These are phyloP conservation scores for Xylariaceae sp. DNA, from an alignment of 2,329 filamentous ascomycete species.

Conservation along the genomic window DNA sequence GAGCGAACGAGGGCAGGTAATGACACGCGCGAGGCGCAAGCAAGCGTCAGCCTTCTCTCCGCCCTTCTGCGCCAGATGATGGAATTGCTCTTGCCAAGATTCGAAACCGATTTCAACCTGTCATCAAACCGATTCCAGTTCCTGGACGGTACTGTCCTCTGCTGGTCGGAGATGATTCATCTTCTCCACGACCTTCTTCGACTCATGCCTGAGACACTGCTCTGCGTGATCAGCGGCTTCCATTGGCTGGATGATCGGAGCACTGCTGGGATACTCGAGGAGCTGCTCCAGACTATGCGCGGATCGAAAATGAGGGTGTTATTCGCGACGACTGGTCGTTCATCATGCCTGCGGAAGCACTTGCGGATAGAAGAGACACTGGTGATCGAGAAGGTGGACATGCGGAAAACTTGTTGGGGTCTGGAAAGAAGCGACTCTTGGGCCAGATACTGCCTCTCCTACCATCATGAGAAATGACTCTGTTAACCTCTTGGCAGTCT, in stretches of 20 bases:
- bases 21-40: conserved; percentile 7
- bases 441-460: no score
- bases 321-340: conserved; percentile 9
- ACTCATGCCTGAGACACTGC: conserved; percentile 8
- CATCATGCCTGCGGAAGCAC: conserved; percentile 6
- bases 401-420: conserved; percentile 1
- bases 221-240: conserved; percentile 9
- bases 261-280: conserved; percentile 6
- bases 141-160: conserved; percentile 8
- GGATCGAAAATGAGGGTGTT: conserved; percentile 7
- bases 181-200: conserved; percentile 7
- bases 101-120: conserved; percentile 2
- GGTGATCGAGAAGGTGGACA: conserved; percentile 1
- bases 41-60: conserved; percentile 5
- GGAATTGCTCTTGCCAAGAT: conserved; percentile 5
- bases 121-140: conserved; percentile 2
- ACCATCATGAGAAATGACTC: no score
- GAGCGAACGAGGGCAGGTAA: conserved; percentile 5
- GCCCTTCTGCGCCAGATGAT: conserved; percentile 9
- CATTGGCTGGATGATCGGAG: conserved; percentile 10
- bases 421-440: background rate
- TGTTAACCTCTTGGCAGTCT: no score
- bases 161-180: conserved; percentile 7
- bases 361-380: conserved; percentile 1
- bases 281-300: conserved; percentile 6